These are phyloP conservation scores for Raddia guianensis DNA, from an alignment of 176 grass and related monocot genomes.

Conservation along the genomic window DNA sequence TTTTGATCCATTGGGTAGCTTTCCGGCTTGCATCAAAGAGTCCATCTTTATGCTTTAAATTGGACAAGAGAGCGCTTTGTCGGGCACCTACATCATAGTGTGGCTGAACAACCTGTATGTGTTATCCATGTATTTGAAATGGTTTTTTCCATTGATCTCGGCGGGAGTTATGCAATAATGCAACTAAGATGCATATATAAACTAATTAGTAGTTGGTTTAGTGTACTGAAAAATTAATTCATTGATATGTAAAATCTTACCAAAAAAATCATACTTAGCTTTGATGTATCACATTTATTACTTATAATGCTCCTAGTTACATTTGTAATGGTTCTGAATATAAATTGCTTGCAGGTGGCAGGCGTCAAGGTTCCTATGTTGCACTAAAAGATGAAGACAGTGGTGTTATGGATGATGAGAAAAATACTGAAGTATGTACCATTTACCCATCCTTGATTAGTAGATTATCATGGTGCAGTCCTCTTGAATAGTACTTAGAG, in stretches of 20 bases:
- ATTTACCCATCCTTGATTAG: background rate
- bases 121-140: background rate
- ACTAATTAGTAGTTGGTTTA: constrained; percentile 1
- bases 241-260: background rate
- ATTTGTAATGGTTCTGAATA: constrained; percentile 20
- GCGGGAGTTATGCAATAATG: background rate
- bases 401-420: constrained; percentile 33
- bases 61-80: no score
- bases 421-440: constrained; percentile 39
- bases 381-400: constrained; percentile 47
- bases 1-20: no score
- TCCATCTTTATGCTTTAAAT: no score
- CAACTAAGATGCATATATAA: constrained; percentile 13
- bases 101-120: background rate
- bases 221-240: background rate
- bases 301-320: background rate
- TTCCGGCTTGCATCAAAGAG: no score
- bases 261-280: background rate
- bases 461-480: background rate
- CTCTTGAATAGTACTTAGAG: background rate
- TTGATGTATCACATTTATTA: constrained; percentile 4
- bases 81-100: no score
- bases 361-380: constrained; percentile 38
- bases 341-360: constrained; percentile 54
- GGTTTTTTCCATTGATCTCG: constrained; percentile 29